Conservation (phyloP, 768 basidiomycete species). For the Sarcodon aspratus region DNA sequence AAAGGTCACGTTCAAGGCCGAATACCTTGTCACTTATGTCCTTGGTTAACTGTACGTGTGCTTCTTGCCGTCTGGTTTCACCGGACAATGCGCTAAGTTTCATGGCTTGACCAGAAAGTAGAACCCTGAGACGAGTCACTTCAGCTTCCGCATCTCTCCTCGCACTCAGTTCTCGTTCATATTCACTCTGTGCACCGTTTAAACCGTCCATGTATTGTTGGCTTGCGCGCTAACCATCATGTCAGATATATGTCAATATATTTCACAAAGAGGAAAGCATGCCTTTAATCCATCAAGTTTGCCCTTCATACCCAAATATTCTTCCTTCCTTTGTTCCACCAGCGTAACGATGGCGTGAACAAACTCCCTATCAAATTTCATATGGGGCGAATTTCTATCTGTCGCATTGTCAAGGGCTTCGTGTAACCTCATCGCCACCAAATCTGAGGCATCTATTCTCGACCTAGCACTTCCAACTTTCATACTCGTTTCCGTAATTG, state of each 20-base stretch:
- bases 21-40: slow-evolving; percentile 70
- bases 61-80: slow-evolving; percentile 66
- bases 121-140: slow-evolving; percentile 72
- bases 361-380: slow-evolving; percentile 64
- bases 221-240: slow-evolving; percentile 59
- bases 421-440: slow-evolving; percentile 39
- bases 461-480: neutral
- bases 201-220: slow-evolving; percentile 89
- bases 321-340: slow-evolving; percentile 53
- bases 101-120: slow-evolving; percentile 84
- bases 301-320: slow-evolving; percentile 51
- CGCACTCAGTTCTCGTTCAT: slow-evolving; percentile 81
- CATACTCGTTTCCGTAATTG: neutral
- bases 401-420: slow-evolving; percentile 52
- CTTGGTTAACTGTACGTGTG: slow-evolving; percentile 66
- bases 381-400: slow-evolving; percentile 44
- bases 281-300: slow-evolving; percentile 88
- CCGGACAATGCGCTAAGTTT: slow-evolving; percentile 77
- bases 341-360: slow-evolving; percentile 58
- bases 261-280: slow-evolving; percentile 3
- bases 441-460: slow-evolving; percentile 28
- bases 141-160: slow-evolving; percentile 89
- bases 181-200: slow-evolving; percentile 87
- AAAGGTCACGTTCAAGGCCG: slow-evolving; percentile 75
- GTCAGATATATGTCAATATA: neutral